Percentiles rank a stretch among this genome's conserved stretches.
Conservation (phyloP, 2,329 filamentous ascomycete genomes). For the Annulohypoxylon truncatum region DNA sequence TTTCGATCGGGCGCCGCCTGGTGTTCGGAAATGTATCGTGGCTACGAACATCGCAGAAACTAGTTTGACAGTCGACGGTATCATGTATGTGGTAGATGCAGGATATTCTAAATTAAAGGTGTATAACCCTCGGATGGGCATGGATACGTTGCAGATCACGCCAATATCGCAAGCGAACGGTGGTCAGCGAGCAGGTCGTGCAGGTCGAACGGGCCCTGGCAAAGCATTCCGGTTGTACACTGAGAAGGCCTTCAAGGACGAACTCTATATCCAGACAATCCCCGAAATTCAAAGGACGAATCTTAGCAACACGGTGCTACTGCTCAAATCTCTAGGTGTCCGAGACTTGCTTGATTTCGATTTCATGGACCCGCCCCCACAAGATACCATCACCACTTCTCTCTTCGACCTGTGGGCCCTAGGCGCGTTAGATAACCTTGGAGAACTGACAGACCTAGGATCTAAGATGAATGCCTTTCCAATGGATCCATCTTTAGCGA, state of each 20-base stretch:
- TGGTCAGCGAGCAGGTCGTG: conserved; percentile 91
- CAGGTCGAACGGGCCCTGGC: conserved; percentile 92
- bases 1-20: conserved; percentile 89
- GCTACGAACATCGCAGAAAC: conserved; percentile 99
- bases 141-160: conserved; percentile 98
- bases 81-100: conserved; percentile 98
- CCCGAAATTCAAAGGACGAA: conserved; percentile 98
- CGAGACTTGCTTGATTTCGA: conserved; percentile 96
- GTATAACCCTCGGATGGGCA: conserved; percentile 98
- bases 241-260: conserved; percentile 93
- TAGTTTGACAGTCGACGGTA: conserved; percentile 96
- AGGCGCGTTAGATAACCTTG: conserved; percentile 92
- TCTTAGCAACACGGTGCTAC: conserved; percentile 90
- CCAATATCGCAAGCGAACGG: conserved; percentile 97
- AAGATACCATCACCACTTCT: conserved; percentile 97
- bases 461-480: conserved; percentile 96
- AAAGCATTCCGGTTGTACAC: conserved; percentile 96
- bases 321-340: conserved; percentile 94
- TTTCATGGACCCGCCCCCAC: conserved; percentile 98
- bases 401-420: conserved; percentile 98
- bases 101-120: conserved; percentile 98
- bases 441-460: conserved; percentile 88
- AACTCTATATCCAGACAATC: conserved; percentile 96
- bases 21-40: conserved; percentile 96
- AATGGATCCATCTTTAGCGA: conserved; percentile 96